Percentiles rank a stretch among this genome's conserved stretches.
Conservation (phyloP, 2,329 filamentous ascomycete species). For the Aphanocladium album region DNA sequence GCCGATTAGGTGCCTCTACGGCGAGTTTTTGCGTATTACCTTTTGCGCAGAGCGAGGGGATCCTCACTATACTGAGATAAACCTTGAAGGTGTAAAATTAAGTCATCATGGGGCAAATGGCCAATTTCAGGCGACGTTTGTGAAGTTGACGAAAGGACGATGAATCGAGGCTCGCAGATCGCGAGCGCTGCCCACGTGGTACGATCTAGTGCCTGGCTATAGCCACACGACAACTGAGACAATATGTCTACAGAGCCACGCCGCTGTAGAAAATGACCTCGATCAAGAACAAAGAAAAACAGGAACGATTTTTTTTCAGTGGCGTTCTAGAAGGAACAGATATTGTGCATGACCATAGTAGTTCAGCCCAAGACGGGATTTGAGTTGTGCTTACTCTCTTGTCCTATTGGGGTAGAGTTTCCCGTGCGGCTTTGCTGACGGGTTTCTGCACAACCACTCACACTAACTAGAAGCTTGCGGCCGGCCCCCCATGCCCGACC, state of each 20-base stretch:
- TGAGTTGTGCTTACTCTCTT: conserved; percentile 11
- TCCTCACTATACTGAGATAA: neutral
- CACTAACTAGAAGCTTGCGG: neutral
- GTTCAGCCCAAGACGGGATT: neutral
- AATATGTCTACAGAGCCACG: neutral
- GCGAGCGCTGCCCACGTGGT: neutral
- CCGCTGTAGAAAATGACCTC: neutral
- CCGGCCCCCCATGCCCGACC: neutral
- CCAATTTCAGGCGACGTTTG: neutral
- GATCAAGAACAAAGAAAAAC: neutral
- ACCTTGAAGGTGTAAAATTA: neutral
- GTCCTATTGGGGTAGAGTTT: conserved; percentile 11
- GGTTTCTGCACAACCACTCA: neutral
- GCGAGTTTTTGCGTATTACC: neutral
- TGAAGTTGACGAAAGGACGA: neutral
- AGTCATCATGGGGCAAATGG: neutral
- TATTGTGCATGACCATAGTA: neutral
- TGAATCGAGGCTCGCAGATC: neutral
- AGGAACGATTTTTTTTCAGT: neutral
- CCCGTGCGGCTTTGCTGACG: conserved; percentile 7
- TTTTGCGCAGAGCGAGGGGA: neutral
- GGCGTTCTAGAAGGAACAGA: neutral
- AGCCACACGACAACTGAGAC: neutral
- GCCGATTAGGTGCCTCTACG: neutral
- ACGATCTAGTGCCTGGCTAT: neutral